These are phyloP conservation scores for Melaleuca alternifolia DNA, from an alignment of 345 rosid species.

Conservation along the genomic window DNA sequence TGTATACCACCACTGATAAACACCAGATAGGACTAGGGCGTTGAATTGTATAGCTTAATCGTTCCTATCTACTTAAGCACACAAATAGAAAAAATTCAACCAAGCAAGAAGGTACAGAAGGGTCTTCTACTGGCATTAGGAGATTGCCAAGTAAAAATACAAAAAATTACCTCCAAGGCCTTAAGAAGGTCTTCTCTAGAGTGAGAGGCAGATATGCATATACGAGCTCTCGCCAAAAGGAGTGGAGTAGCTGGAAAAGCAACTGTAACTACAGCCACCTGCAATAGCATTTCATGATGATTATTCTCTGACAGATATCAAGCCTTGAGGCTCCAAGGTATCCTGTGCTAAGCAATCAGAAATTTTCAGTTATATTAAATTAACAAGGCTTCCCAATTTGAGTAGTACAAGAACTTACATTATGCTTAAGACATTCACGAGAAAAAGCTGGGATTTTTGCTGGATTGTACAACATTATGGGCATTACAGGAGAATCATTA, in stretches of 20 bases:
- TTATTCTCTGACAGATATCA: not conserved
- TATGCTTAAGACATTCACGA: conserved; percentile 69
- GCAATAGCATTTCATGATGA: not conserved
- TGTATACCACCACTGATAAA: too few relatives aligned
- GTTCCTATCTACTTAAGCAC: not conserved
- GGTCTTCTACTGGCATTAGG: not conserved
- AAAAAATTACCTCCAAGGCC: conserved; percentile 54
- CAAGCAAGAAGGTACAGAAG: not conserved
- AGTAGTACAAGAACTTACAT: conserved; percentile 21
- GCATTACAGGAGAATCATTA: conserved; percentile 96
- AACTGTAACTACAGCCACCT: conserved; percentile 56
- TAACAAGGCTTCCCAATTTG: not conserved
- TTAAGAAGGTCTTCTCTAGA: conserved; percentile 53
- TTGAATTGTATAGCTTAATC: not conserved
- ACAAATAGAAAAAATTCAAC: not conserved
- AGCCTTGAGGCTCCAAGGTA: not conserved
- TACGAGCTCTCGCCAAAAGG: conserved; percentile 75
- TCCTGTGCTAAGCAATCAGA: not conserved
- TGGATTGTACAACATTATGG: conserved; percentile 96
- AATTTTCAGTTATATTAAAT: not conserved
- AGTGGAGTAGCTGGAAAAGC: conserved; percentile 68
- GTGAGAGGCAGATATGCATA: conserved; percentile 79
- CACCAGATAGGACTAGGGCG: not conserved
- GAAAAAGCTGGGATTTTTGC: conserved; percentile 97
- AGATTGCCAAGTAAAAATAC: not conserved